Conservation (phyloP, 371 early-diverging fungal species). For the Thermomucor indicae-seudaticae region DNA sequence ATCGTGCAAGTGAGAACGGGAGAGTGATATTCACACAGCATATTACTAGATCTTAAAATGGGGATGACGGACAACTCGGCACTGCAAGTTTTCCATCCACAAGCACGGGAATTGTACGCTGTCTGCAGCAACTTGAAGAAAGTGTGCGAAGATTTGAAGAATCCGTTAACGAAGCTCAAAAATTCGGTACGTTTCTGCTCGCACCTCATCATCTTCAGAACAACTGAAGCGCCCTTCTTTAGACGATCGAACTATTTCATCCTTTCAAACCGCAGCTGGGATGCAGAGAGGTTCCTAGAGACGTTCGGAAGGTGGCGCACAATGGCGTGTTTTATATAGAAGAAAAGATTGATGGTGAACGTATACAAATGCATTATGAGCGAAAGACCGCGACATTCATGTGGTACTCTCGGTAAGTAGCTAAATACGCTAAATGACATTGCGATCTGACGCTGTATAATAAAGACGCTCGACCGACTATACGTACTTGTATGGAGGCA, state of each 20-base stretch:
- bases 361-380: slow-evolving; percentile 69
- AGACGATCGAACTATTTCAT: slow-evolving; percentile 46
- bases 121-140: slow-evolving; percentile 57
- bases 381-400: slow-evolving; percentile 31
- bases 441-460: slow-evolving; percentile 8
- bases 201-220: too few species aligned
- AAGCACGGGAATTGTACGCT: slow-evolving; percentile 60
- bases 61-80: slow-evolving; percentile 68
- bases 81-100: slow-evolving; percentile 60
- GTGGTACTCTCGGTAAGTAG: slow-evolving; percentile 53
- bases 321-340: slow-evolving; percentile 65
- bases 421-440: neutral
- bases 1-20: too few species aligned
- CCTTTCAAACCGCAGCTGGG: slow-evolving; percentile 63
- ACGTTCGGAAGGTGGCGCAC: slow-evolving; percentile 36
- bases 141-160: slow-evolving; percentile 47
- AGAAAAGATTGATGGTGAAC: slow-evolving; percentile 78
- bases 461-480: slow-evolving; percentile 52
- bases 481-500: slow-evolving; percentile 59
- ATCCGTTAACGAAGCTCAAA: slow-evolving; percentile 25
- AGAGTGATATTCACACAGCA: too few species aligned
- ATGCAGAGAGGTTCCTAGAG: slow-evolving; percentile 28
- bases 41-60: slow-evolving; percentile 55
- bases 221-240: too few species aligned
- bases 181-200: slow-evolving; percentile 6